These are phyloP conservation scores for Kodamaea laetipori DNA, from an alignment of 805 yeast species.

Conservation along the genomic window DNA sequence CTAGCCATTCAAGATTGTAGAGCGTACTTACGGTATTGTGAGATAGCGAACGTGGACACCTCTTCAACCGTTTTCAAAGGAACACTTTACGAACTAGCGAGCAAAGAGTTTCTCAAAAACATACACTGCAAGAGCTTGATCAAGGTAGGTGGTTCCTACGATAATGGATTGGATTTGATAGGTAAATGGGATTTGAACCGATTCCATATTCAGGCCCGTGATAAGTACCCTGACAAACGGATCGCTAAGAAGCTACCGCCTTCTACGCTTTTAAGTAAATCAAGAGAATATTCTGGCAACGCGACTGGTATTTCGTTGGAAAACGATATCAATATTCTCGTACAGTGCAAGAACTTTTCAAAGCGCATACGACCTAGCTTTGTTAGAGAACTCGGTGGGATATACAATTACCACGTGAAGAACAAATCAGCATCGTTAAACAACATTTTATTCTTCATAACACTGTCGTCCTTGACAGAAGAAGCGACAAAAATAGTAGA, in stretches of 20 bases:
- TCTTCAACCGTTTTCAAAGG: constrained; percentile 53
- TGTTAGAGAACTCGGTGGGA: constrained; percentile 57
- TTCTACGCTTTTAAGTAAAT: constrained; percentile 20
- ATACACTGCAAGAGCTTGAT: constrained; percentile 40
- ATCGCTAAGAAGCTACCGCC: constrained; percentile 11
- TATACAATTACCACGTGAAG: constrained; percentile 42
- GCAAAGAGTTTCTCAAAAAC: constrained; percentile 40
- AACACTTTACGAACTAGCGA: constrained; percentile 53
- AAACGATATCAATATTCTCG: constrained; percentile 43
- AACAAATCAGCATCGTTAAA: constrained; percentile 16
- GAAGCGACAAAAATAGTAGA: constrained; percentile 51
- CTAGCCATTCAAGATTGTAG: constrained; percentile 25
- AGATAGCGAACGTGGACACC: constrained; percentile 20
- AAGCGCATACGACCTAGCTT: constrained; percentile 47
- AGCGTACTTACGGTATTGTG: constrained; percentile 34
- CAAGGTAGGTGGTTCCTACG: constrained; percentile 58
- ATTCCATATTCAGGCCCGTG: constrained; percentile 16
- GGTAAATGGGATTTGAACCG: constrained; percentile 51
- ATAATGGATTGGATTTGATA: constrained; percentile 57
- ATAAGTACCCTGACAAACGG: constrained; percentile 1
- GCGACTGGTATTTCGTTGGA: constrained; percentile 21
- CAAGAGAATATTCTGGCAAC: constrained; percentile 20
- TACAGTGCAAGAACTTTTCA: constrained; percentile 57
- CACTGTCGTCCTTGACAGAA: constrained; percentile 49
- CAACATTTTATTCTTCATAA: constrained; percentile 44